Evolutionary conservation across 148 eudicot genomes (phyloP), one percentile per base, ranked within the genome.

Genomic region (Chenopodium berlandieri): DNA sequence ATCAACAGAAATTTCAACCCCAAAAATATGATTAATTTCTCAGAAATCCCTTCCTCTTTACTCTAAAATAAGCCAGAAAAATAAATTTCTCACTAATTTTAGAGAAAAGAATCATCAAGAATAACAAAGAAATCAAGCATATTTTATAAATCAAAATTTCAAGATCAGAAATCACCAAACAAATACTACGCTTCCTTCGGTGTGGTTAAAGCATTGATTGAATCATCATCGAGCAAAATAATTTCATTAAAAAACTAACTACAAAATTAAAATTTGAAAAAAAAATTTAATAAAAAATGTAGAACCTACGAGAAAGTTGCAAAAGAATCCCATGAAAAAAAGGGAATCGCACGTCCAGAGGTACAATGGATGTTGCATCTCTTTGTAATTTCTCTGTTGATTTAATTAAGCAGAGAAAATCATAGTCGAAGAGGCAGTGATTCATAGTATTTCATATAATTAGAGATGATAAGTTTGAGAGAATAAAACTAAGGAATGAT

Each of bases 261-360:
- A 16, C 11, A 72, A 13, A 22, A 0, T 13, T 30, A 31, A 31
- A 58, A 58, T 62, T 62, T 20, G 2, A 4, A 19, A 46, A 44
- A 11, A 7, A 40, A 40, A 4, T 40, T 5, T 40, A 40, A 46
- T 12, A 9, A 12, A n/a, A 20, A 47, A 23, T 73, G 75, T 73
- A 22, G 75, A 40, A 73, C 75, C 75, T 73, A 71, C 75, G 75
- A 73, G 75, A 73, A 73, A 73, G 58, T 47, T 48, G 9, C 48
- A 30, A 40, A 71, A 44, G 16, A 73, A 46, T 44, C 75, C 75
- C 75, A 73, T 73, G 30, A 12, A 73, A 73, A 2, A 5, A 73
- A 46, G 75, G 58, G 75, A 73, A 46, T 22, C 3, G 58, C 75
- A 73, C 75, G 75, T 73, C 75, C 75, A 73, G 11, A 73, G 75